A percentile compares a stretch with the other conserved stretches of the same genome.
phyloP scores from a whole-genome alignment of 2,329 filamentous ascomycete genomes.

The Diaporthe amygdali region DNA sequence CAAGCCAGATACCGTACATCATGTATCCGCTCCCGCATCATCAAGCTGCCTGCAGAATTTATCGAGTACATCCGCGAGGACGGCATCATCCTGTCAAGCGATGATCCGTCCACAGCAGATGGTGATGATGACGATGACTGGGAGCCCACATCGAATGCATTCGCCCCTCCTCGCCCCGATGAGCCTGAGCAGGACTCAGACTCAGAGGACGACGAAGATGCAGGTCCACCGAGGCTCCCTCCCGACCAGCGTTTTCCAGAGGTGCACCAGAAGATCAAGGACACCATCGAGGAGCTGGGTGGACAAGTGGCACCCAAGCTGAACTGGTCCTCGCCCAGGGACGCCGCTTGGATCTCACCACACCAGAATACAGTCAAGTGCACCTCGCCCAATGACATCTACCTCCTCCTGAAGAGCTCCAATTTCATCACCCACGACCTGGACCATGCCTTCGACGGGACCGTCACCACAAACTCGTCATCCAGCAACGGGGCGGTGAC shows the following conservation, averaged over 20 bases:
- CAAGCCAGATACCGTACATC: slow-evolving; percentile 71
- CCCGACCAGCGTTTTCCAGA: slow-evolving; percentile 69
- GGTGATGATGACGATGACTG: slow-evolving; percentile 58
- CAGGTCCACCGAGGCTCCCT: slow-evolving; percentile 46
- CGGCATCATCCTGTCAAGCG: slow-evolving; percentile 85
- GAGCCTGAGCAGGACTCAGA: slow-evolving; percentile 51
- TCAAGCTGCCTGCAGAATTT: slow-evolving; percentile 78
- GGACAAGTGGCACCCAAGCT: slow-evolving; percentile 90
- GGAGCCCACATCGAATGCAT: slow-evolving; percentile 44
- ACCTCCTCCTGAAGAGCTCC: slow-evolving; percentile 90
- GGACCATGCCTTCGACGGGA: slow-evolving; percentile 87
- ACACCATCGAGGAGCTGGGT: slow-evolving; percentile 79
- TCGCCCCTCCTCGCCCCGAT: slow-evolving; percentile 39
- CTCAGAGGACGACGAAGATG: slow-evolving; percentile 58
- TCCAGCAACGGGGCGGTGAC: slow-evolving; percentile 30
- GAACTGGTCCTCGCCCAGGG: slow-evolving; percentile 97
- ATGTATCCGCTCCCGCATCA: slow-evolving; percentile 84
- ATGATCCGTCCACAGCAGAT: slow-evolving; percentile 42
- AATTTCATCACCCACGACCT: slow-evolving; percentile 95
- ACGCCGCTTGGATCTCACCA: slow-evolving; percentile 89
- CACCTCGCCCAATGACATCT: slow-evolving; percentile 86
- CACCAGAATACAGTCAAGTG: slow-evolving; percentile 92
- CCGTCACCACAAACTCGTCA: slow-evolving; percentile 49
- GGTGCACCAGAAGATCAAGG: slow-evolving; percentile 77
- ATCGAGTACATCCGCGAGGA: slow-evolving; percentile 89